A percentile compares a stretch with the other conserved stretches of the same genome.
These are phyloP conservation scores for Oxyria digyna DNA, from an alignment of 148 eudicot genomes.

Conservation along the genomic window DNA sequence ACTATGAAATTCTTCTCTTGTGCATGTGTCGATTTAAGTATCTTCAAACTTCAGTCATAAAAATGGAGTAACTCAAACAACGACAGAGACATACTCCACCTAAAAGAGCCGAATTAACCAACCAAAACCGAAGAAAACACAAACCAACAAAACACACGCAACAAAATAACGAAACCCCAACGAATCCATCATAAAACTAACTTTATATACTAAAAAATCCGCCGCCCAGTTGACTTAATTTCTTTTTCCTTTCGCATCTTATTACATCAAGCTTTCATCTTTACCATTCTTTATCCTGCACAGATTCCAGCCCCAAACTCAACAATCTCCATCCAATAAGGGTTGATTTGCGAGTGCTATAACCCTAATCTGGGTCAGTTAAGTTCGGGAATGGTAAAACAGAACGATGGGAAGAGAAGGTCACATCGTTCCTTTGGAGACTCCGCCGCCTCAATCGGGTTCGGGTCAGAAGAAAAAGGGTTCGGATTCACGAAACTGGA, in stretches of 20 bases:
- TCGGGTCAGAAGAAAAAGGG: conserved; percentile 8
- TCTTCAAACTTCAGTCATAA: too few relatives aligned
- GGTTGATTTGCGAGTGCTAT: background rate
- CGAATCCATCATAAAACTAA: background rate
- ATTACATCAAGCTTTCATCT: background rate
- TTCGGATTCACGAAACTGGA: conserved; percentile 7
- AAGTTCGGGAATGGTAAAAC: conserved; percentile 4
- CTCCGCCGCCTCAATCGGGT: background rate
- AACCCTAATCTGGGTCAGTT: background rate
- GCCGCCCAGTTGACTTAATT: background rate
- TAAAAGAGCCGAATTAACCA: background rate
- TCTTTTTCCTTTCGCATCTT: background rate
- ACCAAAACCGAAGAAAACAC: background rate
- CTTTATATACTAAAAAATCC: background rate
- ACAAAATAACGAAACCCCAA: background rate
- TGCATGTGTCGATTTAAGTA: background rate
- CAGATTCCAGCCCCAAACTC: background rate
- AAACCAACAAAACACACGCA: background rate
- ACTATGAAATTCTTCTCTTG: background rate
- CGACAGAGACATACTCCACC: background rate
- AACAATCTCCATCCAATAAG: background rate
- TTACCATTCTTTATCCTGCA: background rate
- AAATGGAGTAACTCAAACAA: background rate
- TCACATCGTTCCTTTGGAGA: conserved; percentile 6
- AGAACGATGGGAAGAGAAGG: conserved; percentile 7